Conservation (phyloP, 768 basidiomycete species). For the Suillus subluteus region DNA sequence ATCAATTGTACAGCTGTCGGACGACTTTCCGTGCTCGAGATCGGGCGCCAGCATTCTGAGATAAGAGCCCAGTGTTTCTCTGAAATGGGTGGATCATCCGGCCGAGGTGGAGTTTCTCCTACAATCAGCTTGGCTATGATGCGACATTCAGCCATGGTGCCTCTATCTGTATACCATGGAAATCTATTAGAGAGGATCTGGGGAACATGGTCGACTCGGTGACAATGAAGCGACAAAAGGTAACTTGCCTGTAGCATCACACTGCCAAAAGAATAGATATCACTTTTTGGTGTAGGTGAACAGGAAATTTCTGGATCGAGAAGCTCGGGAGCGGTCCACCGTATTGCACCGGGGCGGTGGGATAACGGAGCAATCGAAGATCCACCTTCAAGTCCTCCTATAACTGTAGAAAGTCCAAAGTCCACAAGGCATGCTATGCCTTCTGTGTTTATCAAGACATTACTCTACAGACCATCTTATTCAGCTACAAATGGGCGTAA, state of each 20-base stretch:
- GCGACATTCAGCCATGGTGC: background rate
- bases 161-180: slow-evolving; percentile 1
- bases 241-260: slow-evolving; percentile 29
- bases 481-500: background rate
- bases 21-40: background rate
- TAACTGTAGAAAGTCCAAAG: slow-evolving; percentile 49
- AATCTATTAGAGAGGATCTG: slow-evolving; percentile 2
- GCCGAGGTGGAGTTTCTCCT: background rate
- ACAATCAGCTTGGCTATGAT: background rate
- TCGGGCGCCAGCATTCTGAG: slow-evolving; percentile 10
- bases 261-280: slow-evolving; percentile 33
- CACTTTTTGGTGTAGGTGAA: slow-evolving; percentile 13
- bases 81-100: slow-evolving; percentile 5
- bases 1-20: slow-evolving; percentile 1
- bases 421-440: slow-evolving; percentile 34
- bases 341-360: slow-evolving; percentile 37
- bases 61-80: slow-evolving; percentile 10
- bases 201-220: background rate
- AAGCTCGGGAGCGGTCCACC: slow-evolving; percentile 47
- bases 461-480: slow-evolving; percentile 16
- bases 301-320: slow-evolving; percentile 28
- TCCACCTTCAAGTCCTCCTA: slow-evolving; percentile 39
- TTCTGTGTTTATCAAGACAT: slow-evolving; percentile 21
- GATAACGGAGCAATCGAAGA: slow-evolving; percentile 36
- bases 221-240: slow-evolving; percentile 29